Evolutionary conservation across 352 stramenopile genomes (phyloP), one percentile per base, ranked within the genome.

Genomic region (Globisporangium cylindrosporum): DNA sequence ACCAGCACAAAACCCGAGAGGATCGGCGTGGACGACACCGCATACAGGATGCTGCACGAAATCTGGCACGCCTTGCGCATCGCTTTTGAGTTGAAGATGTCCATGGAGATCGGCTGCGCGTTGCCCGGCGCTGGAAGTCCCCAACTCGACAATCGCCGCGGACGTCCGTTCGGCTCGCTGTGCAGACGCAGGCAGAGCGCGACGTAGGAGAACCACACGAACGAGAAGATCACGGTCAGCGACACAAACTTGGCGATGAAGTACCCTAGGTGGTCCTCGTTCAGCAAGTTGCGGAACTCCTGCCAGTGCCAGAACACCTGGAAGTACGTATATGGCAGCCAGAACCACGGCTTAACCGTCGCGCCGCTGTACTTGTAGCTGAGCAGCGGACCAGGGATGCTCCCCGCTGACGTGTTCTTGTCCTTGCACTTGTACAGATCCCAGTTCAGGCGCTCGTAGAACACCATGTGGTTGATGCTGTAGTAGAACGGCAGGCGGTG

Each of bases 401-500:
- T 69, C 14, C 68, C 84, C 7, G 67, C 78, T 6, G 75, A 76
- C 53, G 80, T 62, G 59, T 89, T 81, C 71, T 92, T 92, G 70
- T 91, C 81, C 24, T 86, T 88, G 74, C 86, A 94, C 68, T 90
- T 90, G 79, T 94, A 94, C 65, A 94, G 57, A 34, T 94, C 86
- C 84, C 82, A 94, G 67, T 93, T 94, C 80, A 92, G 77, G n/a
- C 86, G 81, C 67, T 94, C 84, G 73, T 94, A 94, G 69, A 91
- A 94, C 67, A 94, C 84, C 84, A 94, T 93, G 81, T 94, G 86
- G 69, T 94, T 94, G 71, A 94, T 91, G 57, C 82, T 92, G 74
- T 93, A 94, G 73, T 89, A 92, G 66, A 94, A 94, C 51, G 84
- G 86, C 67, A 94, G 70, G 18, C 84, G 82, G 48, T 86, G 79